These are phyloP conservation scores for Xylaria telfairii DNA, from an alignment of 495 filamentous ascomycete species.

Conservation along the genomic window DNA sequence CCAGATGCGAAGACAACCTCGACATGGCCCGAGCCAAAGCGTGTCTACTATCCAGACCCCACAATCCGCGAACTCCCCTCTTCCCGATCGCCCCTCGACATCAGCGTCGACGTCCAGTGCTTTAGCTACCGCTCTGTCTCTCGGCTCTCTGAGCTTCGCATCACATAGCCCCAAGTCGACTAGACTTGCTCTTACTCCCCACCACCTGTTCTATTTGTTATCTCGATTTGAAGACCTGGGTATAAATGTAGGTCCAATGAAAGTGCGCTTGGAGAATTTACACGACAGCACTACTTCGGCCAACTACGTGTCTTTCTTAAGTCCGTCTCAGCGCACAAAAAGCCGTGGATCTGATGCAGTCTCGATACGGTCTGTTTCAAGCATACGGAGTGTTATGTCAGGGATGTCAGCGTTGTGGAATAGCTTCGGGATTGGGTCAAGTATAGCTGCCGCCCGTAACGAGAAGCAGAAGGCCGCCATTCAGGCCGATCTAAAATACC, in stretches of 20 bases:
- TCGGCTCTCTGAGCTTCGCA: conserved; percentile 81
- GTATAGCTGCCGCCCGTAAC: conserved; percentile 75
- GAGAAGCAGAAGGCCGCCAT: conserved; percentile 87
- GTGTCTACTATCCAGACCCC: conserved; percentile 56
- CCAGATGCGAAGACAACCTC: conserved; percentile 76
- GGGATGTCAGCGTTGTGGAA: conserved; percentile 93
- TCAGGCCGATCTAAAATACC: conserved; percentile 86
- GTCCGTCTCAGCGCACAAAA: conserved; percentile 75
- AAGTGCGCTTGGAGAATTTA: conserved; percentile 91
- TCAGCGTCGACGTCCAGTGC: conserved; percentile 73
- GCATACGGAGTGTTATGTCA: conserved; percentile 96
- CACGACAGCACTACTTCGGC: conserved; percentile 84
- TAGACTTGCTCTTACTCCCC: conserved; percentile 92
- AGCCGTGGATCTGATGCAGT: conserved; percentile 80
- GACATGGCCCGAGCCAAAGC: conserved; percentile 67
- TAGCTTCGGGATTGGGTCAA: conserved; percentile 77
- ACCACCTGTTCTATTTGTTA: conserved; percentile 95
- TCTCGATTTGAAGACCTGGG: conserved; percentile 92
- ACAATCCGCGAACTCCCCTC: conserved; percentile 52
- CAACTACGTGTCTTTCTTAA: conserved; percentile 95
- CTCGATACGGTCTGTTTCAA: conserved; percentile 94
- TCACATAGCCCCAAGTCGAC: conserved; percentile 85
- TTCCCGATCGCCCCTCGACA: conserved; percentile 59
- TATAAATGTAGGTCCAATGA: conserved; percentile 93
- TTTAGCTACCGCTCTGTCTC: conserved; percentile 82